Conservation (phyloP, 768 basidiomycete genomes). For the Tricholoma saponaceum region DNA sequence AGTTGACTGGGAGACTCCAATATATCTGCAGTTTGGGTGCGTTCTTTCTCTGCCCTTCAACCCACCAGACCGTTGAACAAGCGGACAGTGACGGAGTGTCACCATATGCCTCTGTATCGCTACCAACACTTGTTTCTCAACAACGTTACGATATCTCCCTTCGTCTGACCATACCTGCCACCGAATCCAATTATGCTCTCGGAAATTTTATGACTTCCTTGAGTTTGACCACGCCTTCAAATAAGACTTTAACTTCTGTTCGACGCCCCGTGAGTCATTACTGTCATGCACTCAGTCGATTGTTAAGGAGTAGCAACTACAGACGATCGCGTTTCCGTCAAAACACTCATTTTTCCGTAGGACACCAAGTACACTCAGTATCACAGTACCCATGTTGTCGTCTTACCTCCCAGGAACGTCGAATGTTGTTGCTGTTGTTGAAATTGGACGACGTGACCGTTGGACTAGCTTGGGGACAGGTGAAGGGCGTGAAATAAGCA, state of each 20-base stretch:
- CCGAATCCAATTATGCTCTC: conserved; percentile 63
- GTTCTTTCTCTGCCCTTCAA: conserved; percentile 15
- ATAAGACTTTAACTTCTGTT: conserved; percentile 56
- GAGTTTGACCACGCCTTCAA: conserved; percentile 52
- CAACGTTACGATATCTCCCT: conserved; percentile 79
- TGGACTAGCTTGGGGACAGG: conserved; percentile 72
- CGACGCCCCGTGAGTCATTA: conserved; percentile 59
- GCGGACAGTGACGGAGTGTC: conserved; percentile 50
- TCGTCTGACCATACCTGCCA: conserved; percentile 59
- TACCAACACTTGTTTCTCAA: conserved; percentile 49
- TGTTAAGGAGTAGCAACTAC: background rate
- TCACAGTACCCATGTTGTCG: conserved; percentile 56
- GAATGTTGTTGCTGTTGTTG: conserved; percentile 52
- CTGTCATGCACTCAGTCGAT: background rate
- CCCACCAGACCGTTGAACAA: background rate
- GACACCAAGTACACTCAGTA: conserved; percentile 34
- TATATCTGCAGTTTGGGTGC: conserved; percentile 82
- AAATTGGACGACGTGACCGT: conserved; percentile 67
- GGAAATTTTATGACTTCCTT: conserved; percentile 84
- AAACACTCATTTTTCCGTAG: conserved; percentile 35
- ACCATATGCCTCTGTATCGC: conserved; percentile 56
- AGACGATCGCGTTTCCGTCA: conserved; percentile 60
- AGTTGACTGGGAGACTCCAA: conserved; percentile 61
- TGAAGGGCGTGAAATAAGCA: conserved; percentile 68
- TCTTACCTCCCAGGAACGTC: conserved; percentile 48